Conservation (phyloP, 2,329 filamentous ascomycete genomes). For the Venturia pyrina region DNA sequence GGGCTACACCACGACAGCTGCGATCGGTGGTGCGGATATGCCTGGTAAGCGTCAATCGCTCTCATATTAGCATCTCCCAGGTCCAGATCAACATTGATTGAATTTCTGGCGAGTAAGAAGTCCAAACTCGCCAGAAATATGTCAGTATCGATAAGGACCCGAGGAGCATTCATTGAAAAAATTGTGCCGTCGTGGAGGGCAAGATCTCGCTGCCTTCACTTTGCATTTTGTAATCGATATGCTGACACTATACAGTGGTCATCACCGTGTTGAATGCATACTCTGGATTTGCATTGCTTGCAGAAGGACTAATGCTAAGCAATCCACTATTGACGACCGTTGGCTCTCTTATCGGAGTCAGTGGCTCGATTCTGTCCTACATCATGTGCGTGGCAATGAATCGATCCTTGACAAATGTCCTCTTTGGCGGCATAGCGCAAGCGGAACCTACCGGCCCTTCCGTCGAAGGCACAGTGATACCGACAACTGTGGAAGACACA, state of each 20-base stretch:
- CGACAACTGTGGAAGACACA: constrained; percentile 71
- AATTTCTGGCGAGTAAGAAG: constrained; percentile 22
- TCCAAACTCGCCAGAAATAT: background rate
- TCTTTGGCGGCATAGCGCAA: constrained; percentile 68
- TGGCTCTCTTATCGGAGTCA: constrained; percentile 78
- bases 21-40: constrained; percentile 91
- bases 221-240: constrained; percentile 19
- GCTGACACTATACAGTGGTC: constrained; percentile 46
- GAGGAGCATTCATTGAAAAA: background rate
- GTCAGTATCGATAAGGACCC: background rate
- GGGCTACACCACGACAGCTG: constrained; percentile 77
- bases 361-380: constrained; percentile 79
- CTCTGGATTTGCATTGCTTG: constrained; percentile 80
- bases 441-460: constrained; percentile 44
- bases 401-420: constrained; percentile 73
- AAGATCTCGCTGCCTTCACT: background rate
- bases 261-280: constrained; percentile 88
- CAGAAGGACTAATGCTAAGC: constrained; percentile 85
- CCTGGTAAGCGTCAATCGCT: constrained; percentile 22
- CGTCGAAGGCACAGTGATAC: constrained; percentile 68
- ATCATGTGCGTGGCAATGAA: constrained; percentile 90
- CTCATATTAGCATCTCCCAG: background rate
- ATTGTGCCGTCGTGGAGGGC: background rate
- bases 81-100: background rate
- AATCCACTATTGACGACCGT: constrained; percentile 78